Conservation (phyloP, 2,329 filamentous ascomycete genomes). For the Sarocladium strictum region DNA sequence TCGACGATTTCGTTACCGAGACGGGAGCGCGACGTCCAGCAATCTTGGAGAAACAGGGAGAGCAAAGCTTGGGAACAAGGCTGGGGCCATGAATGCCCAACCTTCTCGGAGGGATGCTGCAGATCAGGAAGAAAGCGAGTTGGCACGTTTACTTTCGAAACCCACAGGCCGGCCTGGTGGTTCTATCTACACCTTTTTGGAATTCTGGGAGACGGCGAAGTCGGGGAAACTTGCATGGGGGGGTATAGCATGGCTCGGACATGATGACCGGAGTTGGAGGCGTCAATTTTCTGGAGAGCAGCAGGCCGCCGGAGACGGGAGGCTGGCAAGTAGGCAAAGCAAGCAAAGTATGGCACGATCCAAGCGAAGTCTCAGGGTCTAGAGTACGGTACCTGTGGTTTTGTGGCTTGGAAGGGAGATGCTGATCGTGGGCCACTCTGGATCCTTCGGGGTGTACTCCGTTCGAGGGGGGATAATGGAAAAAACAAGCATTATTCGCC, state of each 20-base stretch:
- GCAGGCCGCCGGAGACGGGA: no score
- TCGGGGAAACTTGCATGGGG: background rate
- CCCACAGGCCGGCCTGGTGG: conserved; percentile 8
- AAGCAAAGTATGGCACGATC: background rate
- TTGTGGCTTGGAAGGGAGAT: background rate
- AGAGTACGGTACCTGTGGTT: background rate
- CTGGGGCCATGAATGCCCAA: background rate
- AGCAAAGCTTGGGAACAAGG: background rate
- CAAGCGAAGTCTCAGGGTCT: background rate
- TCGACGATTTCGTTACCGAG: conserved; percentile 1
- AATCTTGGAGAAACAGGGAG: background rate
- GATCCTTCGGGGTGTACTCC: background rate
- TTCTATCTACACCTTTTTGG: conserved; percentile 6
- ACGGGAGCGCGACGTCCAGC: background rate
- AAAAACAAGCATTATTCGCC: background rate
- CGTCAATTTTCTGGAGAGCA: background rate
- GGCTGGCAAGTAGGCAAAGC: background rate
- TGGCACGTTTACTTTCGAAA: background rate
- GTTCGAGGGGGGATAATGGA: no score
- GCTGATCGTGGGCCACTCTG: background rate
- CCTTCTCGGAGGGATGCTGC: background rate
- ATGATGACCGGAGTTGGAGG: conserved; percentile 7
- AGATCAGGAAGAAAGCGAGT: conserved; percentile 2
- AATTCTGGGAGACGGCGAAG: background rate
- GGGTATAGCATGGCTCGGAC: conserved; percentile 7